A percentile compares a stretch with the other conserved stretches of the same genome.
These are phyloP conservation scores for Butyriboletus loyo DNA, from an alignment of 768 basidiomycete genomes.

Conservation along the genomic window DNA sequence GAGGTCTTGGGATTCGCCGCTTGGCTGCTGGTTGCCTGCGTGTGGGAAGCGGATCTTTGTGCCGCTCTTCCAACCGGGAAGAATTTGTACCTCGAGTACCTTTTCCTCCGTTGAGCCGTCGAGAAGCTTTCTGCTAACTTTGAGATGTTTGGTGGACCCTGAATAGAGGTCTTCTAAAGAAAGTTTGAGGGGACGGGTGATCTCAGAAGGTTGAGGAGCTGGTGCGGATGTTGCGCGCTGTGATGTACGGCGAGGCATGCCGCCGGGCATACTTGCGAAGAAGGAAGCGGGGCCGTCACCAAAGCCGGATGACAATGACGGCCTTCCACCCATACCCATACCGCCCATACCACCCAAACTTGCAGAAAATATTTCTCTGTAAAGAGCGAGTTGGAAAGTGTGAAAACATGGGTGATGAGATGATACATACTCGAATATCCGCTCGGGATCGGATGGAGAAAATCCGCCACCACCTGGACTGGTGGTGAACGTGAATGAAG, in stretches of 20 bases:
- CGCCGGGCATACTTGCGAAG: constrained; percentile 47
- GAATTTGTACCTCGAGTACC: constrained; percentile 74
- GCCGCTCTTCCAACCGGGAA: constrained; percentile 94
- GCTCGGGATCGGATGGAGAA: constrained; percentile 76
- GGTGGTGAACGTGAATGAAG: constrained; percentile 57
- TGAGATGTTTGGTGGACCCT: constrained; percentile 85
- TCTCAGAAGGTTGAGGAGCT: constrained; percentile 47
- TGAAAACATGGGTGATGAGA: not conserved
- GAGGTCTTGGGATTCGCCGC: constrained; percentile 79
- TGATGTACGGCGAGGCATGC: constrained; percentile 51
- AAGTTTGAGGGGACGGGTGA: constrained; percentile 79
- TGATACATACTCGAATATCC: constrained; percentile 78
- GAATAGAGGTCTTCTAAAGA: constrained; percentile 83
- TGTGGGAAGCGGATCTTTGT: constrained; percentile 90
- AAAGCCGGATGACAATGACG: constrained; percentile 31
- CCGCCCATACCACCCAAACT: constrained; percentile 36
- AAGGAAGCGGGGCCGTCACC: constrained; percentile 40
- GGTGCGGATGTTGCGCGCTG: constrained; percentile 30
- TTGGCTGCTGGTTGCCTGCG: constrained; percentile 75
- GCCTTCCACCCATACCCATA: constrained; percentile 45
- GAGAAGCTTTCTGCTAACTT: constrained; percentile 73
- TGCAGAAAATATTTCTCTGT: constrained; percentile 57
- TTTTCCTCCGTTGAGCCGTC: constrained; percentile 80
- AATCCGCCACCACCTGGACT: constrained; percentile 53
- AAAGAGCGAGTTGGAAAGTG: constrained; percentile 3